Percentiles rank a stretch among this genome's conserved stretches.
Evolutionary conservation across 306 rosid species (phyloP).

Genomic region (Cotoneaster glaucophyllus): DNA sequence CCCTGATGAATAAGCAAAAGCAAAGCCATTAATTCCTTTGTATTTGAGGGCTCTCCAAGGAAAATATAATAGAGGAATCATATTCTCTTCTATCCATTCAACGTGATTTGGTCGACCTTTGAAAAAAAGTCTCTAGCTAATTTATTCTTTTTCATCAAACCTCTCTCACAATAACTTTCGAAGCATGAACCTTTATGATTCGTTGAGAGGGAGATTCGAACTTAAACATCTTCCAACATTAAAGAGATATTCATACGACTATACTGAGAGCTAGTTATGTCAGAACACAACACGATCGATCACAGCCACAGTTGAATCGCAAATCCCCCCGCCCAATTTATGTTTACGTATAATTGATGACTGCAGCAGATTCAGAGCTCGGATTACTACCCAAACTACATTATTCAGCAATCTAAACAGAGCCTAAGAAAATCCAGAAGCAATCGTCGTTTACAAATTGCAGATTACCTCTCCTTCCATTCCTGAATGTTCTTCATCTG

Average conservation of each 20-base stretch:
- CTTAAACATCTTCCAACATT: background rate
- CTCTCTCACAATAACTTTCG: too few species aligned
- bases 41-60: background rate
- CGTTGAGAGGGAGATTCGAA: background rate
- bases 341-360: too few species aligned
- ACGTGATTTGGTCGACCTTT: background rate
- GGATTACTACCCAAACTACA: conserved; percentile 1
- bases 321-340: too few species aligned
- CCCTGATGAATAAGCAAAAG: background rate
- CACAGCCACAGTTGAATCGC: too few species aligned
- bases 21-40: background rate
- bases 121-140: background rate
- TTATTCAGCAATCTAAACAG: conserved; percentile 9
- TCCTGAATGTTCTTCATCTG: conserved; percentile 24
- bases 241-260: background rate
- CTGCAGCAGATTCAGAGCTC: conserved; percentile 11
- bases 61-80: background rate
- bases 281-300: background rate
- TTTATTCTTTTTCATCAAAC: background rate
- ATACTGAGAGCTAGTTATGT: background rate
- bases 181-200: too few species aligned
- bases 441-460: background rate
- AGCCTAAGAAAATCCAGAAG: background rate
- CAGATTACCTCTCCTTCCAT: conserved; percentile 72
- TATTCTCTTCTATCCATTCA: background rate